Conservation (phyloP, 1,284 basidiomycete genomes). For the Porphyrellus sp. region DNA sequence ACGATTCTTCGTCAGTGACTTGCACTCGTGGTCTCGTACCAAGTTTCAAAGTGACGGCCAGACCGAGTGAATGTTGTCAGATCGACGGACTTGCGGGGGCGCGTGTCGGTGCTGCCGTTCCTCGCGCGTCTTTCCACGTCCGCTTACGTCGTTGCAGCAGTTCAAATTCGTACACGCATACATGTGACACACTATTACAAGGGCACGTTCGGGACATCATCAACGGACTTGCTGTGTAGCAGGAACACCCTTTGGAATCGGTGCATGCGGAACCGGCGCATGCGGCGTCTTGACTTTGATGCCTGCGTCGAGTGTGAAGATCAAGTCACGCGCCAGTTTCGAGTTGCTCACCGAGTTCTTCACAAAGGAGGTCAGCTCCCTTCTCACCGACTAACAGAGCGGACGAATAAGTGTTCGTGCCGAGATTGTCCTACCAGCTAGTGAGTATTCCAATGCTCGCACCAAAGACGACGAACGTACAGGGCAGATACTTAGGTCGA, state of each 20-base stretch:
- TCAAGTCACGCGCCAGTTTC: not conserved
- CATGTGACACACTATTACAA: too few species aligned
- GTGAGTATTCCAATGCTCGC: not conserved
- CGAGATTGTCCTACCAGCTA: constrained; percentile 55
- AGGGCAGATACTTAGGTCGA: constrained; percentile 68
- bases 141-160: too few species aligned
- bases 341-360: constrained; percentile 55
- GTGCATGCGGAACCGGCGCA: constrained; percentile 68
- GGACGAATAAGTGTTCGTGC: constrained; percentile 70
- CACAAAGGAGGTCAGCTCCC: constrained; percentile 57
- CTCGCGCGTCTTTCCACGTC: too few species aligned
- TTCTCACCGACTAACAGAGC: constrained; percentile 69
- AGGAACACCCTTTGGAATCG: constrained; percentile 54
- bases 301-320: constrained; percentile 37
- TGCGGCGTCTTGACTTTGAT: constrained; percentile 61
- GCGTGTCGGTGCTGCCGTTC: too few species aligned
- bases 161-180: not conserved
- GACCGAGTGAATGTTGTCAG: too few species aligned
- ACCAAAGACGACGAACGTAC: constrained; percentile 35
- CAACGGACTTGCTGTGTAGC: constrained; percentile 43
- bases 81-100: too few species aligned
- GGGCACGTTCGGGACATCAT: not conserved
- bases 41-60: too few species aligned
- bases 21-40: too few species aligned
- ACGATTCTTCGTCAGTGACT: too few species aligned